phyloP scores from a whole-genome alignment of 345 rosid genomes.

The Cardamine resedifolia region DNA sequence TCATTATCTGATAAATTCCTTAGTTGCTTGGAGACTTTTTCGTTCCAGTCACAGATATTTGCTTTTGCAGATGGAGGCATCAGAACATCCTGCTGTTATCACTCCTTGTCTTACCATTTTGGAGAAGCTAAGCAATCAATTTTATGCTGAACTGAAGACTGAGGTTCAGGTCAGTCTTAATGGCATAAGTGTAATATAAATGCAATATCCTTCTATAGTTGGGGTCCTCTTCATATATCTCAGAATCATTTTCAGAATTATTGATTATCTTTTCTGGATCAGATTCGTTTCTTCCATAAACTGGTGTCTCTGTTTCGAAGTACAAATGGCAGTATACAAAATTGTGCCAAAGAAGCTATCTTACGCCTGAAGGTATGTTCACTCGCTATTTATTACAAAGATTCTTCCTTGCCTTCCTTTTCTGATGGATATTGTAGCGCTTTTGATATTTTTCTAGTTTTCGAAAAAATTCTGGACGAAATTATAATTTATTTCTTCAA shows the following conservation, averaged over 20 bases:
- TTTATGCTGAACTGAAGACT: constrained; percentile 47
- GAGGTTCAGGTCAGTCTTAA: constrained; percentile 68
- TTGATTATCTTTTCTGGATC: constrained; percentile 38
- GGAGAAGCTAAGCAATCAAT: constrained; percentile 55
- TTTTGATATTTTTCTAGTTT: constrained; percentile 3
- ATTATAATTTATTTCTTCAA: not conserved
- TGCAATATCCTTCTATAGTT: not conserved
- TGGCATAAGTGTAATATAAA: not conserved
- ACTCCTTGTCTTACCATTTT: constrained; percentile 69
- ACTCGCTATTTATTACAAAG: not conserved
- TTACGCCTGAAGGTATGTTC: constrained; percentile 66
- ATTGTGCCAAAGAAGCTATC: constrained; percentile 71
- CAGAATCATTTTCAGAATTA: not conserved
- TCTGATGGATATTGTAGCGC: not conserved
- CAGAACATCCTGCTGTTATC: constrained; percentile 54
- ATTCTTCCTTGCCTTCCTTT: not conserved
- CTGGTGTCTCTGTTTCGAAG: constrained; percentile 59
- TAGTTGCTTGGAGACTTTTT: constrained; percentile 12
- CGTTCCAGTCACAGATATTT: constrained; percentile 26
- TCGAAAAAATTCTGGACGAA: not conserved
- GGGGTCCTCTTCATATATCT: not conserved
- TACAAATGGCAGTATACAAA: constrained; percentile 58
- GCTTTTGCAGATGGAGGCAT: constrained; percentile 59
- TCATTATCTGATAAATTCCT: not conserved
- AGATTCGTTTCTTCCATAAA: constrained; percentile 63